These are phyloP conservation scores for Monosporascus sp. DNA, from an alignment of 2,329 filamentous ascomycete species.

Conservation along the genomic window DNA sequence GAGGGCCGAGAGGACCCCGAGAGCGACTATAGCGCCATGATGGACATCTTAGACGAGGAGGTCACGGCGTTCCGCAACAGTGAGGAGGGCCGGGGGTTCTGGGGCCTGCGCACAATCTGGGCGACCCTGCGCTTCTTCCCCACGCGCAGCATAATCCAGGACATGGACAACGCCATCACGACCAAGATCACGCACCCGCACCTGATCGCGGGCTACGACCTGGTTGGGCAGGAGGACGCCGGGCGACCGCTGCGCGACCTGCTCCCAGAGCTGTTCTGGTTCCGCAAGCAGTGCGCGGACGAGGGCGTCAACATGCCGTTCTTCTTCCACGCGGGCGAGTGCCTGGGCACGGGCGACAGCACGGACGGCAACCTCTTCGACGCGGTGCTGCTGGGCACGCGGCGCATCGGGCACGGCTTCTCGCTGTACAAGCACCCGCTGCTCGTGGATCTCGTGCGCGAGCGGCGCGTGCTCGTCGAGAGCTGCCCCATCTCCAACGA, in stretches of 20 bases:
- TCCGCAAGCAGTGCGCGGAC: slow-evolving; percentile 75
- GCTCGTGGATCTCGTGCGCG: slow-evolving; percentile 81
- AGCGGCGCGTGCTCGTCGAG: slow-evolving; percentile 83
- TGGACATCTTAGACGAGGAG: slow-evolving; percentile 71
- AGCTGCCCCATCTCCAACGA: slow-evolving; percentile 90
- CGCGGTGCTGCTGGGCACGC: slow-evolving; percentile 77
- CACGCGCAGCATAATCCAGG: slow-evolving; percentile 63
- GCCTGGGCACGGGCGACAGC: slow-evolving; percentile 68
- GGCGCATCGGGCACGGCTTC: slow-evolving; percentile 85
- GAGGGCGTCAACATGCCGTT: slow-evolving; percentile 81
- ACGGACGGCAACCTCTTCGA: slow-evolving; percentile 83
- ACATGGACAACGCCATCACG: slow-evolving; percentile 83
- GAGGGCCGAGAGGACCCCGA: slow-evolving; percentile 62
- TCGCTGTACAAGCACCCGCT: slow-evolving; percentile 88
- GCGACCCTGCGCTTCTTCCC: slow-evolving; percentile 63
- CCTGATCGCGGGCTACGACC: slow-evolving; percentile 79
- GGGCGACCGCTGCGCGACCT: slow-evolving; percentile 72
- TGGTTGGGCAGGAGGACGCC: slow-evolving; percentile 81
- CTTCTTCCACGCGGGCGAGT: slow-evolving; percentile 93
- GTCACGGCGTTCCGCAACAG: slow-evolving; percentile 68
- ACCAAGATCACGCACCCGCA: slow-evolving; percentile 76
- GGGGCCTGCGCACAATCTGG: slow-evolving; percentile 83
- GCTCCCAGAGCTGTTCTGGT: slow-evolving; percentile 86
- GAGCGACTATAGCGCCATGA: slow-evolving; percentile 62
- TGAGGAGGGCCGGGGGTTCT: slow-evolving; percentile 69